Conservation (phyloP, 257 asterid genomes). For the Solanum paucissectum region DNA sequence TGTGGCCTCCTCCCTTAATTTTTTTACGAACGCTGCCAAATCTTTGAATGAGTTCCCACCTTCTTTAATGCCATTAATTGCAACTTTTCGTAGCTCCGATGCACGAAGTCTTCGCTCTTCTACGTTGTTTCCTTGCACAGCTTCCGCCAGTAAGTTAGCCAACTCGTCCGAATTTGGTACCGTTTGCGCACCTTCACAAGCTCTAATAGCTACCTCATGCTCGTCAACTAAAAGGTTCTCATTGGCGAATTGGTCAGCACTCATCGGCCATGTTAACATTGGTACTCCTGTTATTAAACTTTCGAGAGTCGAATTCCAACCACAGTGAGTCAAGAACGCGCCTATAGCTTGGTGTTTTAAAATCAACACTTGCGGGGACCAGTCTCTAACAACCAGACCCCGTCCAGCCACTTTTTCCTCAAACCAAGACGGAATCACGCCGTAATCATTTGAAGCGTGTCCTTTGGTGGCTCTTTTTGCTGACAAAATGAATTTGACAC, state of each 20-base stretch:
- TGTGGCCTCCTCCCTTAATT: conserved; percentile 10
- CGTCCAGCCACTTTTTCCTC: conserved; percentile 51
- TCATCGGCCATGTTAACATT: conserved; percentile 79
- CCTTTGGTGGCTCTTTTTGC: conserved; percentile 51
- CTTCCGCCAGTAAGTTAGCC: conserved; percentile 13
- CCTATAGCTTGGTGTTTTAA: conserved; percentile 26
- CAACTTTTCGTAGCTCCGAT: conserved; percentile 15
- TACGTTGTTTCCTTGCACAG: conserved; percentile 16
- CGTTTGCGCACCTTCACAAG: conserved; percentile 48
- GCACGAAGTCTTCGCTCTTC: conserved; percentile 19
- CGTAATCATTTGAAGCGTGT: conserved; percentile 25
- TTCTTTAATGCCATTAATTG: conserved; percentile 28
- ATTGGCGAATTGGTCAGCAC: conserved; percentile 55
- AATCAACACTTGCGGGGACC: conserved; percentile 71
- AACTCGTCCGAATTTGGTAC: conserved; percentile 30
- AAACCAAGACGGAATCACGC: conserved; percentile 45
- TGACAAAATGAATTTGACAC: conserved; percentile 36
- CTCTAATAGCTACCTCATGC: conserved; percentile 37
- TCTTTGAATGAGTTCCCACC: conserved; percentile 47
- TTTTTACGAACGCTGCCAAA: conserved; percentile 22
- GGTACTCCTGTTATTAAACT: conserved; percentile 49
- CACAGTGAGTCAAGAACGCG: no score
- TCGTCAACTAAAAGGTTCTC: conserved; percentile 54
- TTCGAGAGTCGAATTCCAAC: no score
- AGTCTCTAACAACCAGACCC: conserved; percentile 53